Evolutionary conservation across 495 filamentous ascomycete genomes (phyloP).

Genomic region (Neurospora tetraspora): DNA sequence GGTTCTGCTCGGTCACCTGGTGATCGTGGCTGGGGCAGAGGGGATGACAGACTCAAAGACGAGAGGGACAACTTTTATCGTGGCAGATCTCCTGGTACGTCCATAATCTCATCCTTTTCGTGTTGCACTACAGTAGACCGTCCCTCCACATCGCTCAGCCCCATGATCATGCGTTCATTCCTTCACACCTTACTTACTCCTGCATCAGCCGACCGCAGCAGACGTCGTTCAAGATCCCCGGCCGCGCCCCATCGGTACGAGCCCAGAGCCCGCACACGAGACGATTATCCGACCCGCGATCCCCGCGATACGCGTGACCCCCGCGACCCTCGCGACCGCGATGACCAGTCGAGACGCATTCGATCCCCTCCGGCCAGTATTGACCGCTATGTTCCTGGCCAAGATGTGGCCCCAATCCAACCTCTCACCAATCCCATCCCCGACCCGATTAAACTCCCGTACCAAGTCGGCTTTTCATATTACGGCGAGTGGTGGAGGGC

Average conservation of each 20-base stretch:
- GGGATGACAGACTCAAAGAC: slow-evolving; percentile 41
- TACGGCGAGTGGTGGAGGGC: slow-evolving; percentile 95
- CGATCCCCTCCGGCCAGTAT: slow-evolving; percentile 61
- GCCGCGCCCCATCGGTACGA: slow-evolving; percentile 61
- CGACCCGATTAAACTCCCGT: slow-evolving; percentile 77
- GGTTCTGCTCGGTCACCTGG: slow-evolving; percentile 37
- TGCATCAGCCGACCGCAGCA: slow-evolving; percentile 31
- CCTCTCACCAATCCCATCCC: slow-evolving; percentile 62
- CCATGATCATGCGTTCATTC: neutral
- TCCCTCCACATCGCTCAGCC: neutral
- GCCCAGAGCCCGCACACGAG: slow-evolving; percentile 53
- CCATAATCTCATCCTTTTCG: slow-evolving; percentile 5
- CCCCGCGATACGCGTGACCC: neutral
- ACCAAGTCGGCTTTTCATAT: slow-evolving; percentile 91
- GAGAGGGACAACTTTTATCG: slow-evolving; percentile 46
- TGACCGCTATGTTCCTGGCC: slow-evolving; percentile 91
- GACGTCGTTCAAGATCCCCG: slow-evolving; percentile 64
- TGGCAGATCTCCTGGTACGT: slow-evolving; percentile 47
- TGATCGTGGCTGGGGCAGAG: slow-evolving; percentile 39
- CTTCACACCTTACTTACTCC: slow-evolving; percentile 5
- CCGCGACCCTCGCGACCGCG: slow-evolving; percentile 43
- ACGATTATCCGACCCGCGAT: slow-evolving; percentile 44
- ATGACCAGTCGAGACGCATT: slow-evolving; percentile 45
- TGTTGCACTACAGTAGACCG: neutral
- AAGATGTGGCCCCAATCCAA: slow-evolving; percentile 47